Conservation (phyloP, 345 rosid species). For the Citrus cavaleriei region DNA sequence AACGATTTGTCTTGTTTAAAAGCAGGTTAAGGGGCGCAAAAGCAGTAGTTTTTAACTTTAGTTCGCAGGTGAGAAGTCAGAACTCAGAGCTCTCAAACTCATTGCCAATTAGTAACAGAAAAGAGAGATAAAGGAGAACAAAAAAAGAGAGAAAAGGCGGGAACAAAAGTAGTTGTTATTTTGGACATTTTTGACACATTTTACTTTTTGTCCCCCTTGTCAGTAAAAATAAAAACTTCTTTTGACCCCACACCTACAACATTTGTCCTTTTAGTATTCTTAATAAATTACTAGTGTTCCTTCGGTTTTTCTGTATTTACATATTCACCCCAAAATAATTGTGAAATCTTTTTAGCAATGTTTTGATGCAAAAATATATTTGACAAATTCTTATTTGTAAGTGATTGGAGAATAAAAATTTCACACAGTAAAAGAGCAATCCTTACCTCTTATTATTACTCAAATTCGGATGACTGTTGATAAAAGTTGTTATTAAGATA, state of each 20-base stretch:
- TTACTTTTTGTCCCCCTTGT: slow-evolving; percentile 22
- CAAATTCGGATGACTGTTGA: no score
- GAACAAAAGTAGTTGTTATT: slow-evolving; percentile 32
- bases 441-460: no score
- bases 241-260: neutral
- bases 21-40: neutral
- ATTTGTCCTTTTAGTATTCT: neutral
- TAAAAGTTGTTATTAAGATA: no score
- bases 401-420: no score
- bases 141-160: slow-evolving; percentile 2
- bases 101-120: neutral
- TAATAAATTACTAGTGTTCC: neutral
- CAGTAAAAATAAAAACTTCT: neutral
- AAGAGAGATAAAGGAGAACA: neutral
- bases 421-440: no score
- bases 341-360: no score
- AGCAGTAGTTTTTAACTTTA: neutral
- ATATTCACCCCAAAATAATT: neutral
- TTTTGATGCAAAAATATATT: neutral
- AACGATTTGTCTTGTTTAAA: slow-evolving; percentile 1
- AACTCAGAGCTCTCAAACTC: no score
- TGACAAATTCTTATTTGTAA: neutral
- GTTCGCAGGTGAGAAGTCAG: neutral
- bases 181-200: slow-evolving; percentile 25
- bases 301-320: neutral